These are phyloP conservation scores for Prosopis cineraria DNA, from an alignment of 306 rosid species.

Conservation along the genomic window DNA sequence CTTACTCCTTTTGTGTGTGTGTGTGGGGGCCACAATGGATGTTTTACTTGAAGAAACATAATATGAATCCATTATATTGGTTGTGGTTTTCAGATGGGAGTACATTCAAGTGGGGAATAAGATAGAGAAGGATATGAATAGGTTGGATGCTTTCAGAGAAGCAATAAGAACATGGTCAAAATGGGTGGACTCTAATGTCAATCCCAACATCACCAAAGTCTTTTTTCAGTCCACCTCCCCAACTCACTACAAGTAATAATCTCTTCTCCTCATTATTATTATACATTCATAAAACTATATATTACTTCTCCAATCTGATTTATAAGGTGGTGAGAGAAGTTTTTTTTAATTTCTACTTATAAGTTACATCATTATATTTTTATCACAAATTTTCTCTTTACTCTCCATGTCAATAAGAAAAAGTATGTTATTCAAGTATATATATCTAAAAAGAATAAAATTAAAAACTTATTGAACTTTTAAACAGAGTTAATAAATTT, in stretches of 20 bases:
- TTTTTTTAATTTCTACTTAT: too few species aligned
- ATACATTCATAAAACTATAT: neutral
- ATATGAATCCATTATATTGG: neutral
- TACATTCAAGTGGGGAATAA: constrained; percentile 38
- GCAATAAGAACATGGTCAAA: constrained; percentile 50
- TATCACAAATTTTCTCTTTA: too few species aligned
- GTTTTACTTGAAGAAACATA: neutral
- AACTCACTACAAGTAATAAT: neutral
- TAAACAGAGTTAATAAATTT: too few species aligned
- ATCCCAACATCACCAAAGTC: constrained; percentile 24
- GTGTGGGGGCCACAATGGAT: too few species aligned
- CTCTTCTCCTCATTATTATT: neutral
- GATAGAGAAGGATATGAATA: constrained; percentile 44
- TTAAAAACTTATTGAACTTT: too few species aligned
- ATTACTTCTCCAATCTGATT: too few species aligned
- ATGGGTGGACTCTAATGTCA: constrained; percentile 43
- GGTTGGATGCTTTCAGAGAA: constrained; percentile 10
- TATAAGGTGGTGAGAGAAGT: too few species aligned
- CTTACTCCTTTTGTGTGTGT: too few species aligned
- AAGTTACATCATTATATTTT: too few species aligned
- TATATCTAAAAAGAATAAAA: too few species aligned
- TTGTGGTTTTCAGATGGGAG: constrained; percentile 38
- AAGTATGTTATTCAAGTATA: too few species aligned
- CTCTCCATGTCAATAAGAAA: too few species aligned
- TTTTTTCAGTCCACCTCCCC: constrained; percentile 53